Evolutionary conservation across 1,139 yeast genomes (phyloP).

Genomic region (Geotrichum histeridarum): DNA sequence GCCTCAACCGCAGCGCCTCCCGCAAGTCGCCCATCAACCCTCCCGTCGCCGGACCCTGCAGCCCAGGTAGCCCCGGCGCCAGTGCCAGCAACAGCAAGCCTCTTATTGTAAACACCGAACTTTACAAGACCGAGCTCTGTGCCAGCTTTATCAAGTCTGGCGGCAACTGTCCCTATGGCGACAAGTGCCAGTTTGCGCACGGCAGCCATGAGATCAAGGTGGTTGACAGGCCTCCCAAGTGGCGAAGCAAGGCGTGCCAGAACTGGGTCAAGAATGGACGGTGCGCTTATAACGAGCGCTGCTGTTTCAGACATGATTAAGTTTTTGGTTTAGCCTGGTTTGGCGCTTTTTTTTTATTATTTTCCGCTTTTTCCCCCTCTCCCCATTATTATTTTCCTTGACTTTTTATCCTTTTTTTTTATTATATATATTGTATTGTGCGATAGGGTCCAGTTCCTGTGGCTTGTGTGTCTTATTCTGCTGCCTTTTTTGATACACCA

Average conservation of each 20-base stretch:
- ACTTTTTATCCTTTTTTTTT: background rate
- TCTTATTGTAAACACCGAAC: conserved; percentile 53
- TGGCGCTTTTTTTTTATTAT: background rate
- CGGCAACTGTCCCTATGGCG: conserved; percentile 80
- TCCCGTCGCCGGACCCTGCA: background rate
- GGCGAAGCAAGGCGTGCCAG: conserved; percentile 88
- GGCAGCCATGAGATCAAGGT: conserved; percentile 71
- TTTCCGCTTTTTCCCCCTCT: background rate
- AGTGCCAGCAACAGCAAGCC: conserved; percentile 22
- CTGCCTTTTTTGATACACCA: no score
- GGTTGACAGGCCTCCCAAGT: conserved; percentile 73
- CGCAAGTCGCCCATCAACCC: conserved; percentile 12
- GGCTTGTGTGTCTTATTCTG: no score
- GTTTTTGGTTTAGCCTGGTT: background rate
- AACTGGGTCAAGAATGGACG: conserved; percentile 80
- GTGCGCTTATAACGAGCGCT: conserved; percentile 85
- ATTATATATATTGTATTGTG: no score
- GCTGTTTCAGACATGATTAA: conserved; percentile 73
- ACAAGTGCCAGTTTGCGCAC: conserved; percentile 92
- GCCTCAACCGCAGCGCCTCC: conserved; percentile 16
- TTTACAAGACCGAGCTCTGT: conserved; percentile 88
- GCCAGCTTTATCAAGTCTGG: conserved; percentile 64
- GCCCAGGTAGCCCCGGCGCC: conserved; percentile 10
- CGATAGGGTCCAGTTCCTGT: no score
- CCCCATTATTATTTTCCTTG: background rate